These are phyloP conservation scores for Calocybe indica DNA, from an alignment of 768 basidiomycete species.

Conservation along the genomic window DNA sequence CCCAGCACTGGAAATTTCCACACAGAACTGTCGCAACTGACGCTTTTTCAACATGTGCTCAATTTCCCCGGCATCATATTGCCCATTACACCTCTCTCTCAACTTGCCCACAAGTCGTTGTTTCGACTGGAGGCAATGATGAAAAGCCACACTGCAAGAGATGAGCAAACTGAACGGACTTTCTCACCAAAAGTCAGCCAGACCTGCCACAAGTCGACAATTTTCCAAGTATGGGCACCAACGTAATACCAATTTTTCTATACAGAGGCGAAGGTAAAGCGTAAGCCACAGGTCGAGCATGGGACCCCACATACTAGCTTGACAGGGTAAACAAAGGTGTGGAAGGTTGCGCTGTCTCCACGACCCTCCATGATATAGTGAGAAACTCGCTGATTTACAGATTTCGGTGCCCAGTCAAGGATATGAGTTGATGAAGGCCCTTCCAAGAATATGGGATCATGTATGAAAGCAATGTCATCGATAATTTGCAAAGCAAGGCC, in stretches of 20 bases:
- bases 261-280: background rate
- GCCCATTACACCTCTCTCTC: constrained; percentile 25
- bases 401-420: constrained; percentile 44
- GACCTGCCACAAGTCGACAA: constrained; percentile 21
- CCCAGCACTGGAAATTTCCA: constrained; percentile 12
- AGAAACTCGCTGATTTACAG: constrained; percentile 20
- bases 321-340: constrained; percentile 45
- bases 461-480: constrained; percentile 38
- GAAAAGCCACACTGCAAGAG: constrained; percentile 2
- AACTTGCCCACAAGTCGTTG: constrained; percentile 28
- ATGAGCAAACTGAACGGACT: constrained; percentile 18
- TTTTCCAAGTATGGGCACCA: constrained; percentile 40
- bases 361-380: background rate
- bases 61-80: constrained; percentile 27
- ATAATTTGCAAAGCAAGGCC: constrained; percentile 37
- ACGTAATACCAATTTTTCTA: constrained; percentile 47
- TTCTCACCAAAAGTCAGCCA: constrained; percentile 33
- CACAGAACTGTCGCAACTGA: constrained; percentile 34
- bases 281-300: background rate
- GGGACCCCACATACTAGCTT: constrained; percentile 29
- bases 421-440: constrained; percentile 34
- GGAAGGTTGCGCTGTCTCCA: constrained; percentile 24
- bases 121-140: constrained; percentile 17
- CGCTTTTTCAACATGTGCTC: constrained; percentile 29
- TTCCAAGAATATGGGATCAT: constrained; percentile 53